A percentile compares a stretch with the other conserved stretches of the same genome.
Conservation (phyloP, 2,329 filamentous ascomycete genomes). For the Beauveria varroae region DNA sequence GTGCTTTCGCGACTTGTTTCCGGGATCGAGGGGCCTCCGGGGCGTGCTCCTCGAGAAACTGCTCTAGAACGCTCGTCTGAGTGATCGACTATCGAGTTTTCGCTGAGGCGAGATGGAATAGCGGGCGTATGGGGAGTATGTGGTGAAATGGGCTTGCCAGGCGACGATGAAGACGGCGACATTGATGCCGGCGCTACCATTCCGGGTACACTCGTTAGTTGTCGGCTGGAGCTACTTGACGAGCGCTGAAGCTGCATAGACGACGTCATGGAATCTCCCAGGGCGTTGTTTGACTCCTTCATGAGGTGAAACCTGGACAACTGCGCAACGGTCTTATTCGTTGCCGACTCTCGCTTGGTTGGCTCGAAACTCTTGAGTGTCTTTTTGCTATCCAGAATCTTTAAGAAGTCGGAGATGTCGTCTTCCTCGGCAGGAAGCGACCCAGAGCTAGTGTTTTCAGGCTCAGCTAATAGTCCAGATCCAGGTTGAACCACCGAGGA, state of each 20-base stretch:
- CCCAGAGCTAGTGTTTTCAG: constrained; percentile 57
- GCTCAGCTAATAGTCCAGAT: constrained; percentile 70
- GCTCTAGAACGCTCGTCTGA: constrained; percentile 21
- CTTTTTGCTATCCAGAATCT: constrained; percentile 79
- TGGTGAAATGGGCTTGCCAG: constrained; percentile 81
- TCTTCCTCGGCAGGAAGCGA: constrained; percentile 73
- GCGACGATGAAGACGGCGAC: constrained; percentile 83
- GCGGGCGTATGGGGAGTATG: constrained; percentile 90
- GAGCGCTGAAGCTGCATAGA: constrained; percentile 80
- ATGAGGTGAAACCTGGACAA: constrained; percentile 81
- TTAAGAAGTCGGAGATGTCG: constrained; percentile 88
- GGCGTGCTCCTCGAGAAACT: constrained; percentile 22
- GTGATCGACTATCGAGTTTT: constrained; percentile 62
- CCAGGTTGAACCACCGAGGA: constrained; percentile 66
- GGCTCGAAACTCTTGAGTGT: constrained; percentile 74
- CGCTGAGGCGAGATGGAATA: constrained; percentile 86
- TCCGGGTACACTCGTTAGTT: constrained; percentile 52
- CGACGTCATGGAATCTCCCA: constrained; percentile 90
- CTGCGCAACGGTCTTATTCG: constrained; percentile 69
- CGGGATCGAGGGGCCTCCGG: constrained; percentile 20
- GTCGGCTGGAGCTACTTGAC: constrained; percentile 62
- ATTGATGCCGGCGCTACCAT: constrained; percentile 67
- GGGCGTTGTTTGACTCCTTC: constrained; percentile 77
- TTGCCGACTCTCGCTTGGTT: constrained; percentile 59
- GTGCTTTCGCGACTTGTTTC: constrained; percentile 29